Base-by-base conservation (phyloP, 164 flowering plant genomes). In the Liriodendron chinense region DNA sequence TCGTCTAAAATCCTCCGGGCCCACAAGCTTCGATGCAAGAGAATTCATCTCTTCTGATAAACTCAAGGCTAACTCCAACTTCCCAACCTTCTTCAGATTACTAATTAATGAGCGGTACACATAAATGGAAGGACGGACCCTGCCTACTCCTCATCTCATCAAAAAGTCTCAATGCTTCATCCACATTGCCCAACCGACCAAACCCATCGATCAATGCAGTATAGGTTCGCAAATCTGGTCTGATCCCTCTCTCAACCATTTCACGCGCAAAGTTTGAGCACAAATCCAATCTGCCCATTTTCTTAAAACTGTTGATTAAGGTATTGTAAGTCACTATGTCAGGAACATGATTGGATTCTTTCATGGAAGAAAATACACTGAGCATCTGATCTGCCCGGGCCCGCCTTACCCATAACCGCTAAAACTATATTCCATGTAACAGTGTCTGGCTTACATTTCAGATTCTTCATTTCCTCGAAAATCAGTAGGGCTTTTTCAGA, bases 151-250 rank as follows among this genome's bases (percentile, higher is more conserved):
- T 94, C 96, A 96, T 91, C 84, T 91, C 91, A 65, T 69, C 61
- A 72, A 94, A 87, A 71, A 90, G 86, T 79, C 77, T 82, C 77
- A 96, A 24, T 18, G 95, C 80, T 75, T 83, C 89, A 68, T 90
- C 89, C 65, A 87, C 68, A 70, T 89, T 85, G 49, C 98, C 99
- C n/a, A 85, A 83, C 65, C 91, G 84, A 9, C 97, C 96, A 76
- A 88, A 87, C 79, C 87, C 82, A 75, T 92, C 94, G 70, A 94
- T 92, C 77, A 94, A 61, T 71, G 97, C 92, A 25, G 91, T 89
- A 78, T 89, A 94, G 24, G 96, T 91, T 73, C 87, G 81, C 84
- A 96, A 82, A 91, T 96, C 98, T n/a, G 96, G 93, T 71, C 80
- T 70, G 66, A 92, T 76, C 67, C 92, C 91, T 74, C 53, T 84